Evolutionary conservation across 73 alveolate species (phyloP).

Genomic region (Paramecium pentaurelia): DNA sequence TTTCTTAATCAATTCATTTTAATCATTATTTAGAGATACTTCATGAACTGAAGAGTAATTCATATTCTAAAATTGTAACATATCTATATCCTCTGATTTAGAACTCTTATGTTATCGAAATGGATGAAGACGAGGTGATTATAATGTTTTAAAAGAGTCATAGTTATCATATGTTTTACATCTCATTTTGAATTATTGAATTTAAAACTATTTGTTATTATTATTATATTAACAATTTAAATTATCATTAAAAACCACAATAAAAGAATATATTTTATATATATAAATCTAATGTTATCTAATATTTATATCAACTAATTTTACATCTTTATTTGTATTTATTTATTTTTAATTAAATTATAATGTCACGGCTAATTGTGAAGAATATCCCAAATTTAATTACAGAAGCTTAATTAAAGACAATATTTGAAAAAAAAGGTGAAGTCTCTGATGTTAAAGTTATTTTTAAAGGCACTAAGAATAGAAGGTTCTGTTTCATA

Average conservation of each 20-base stretch:
- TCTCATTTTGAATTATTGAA: conserved; percentile 15
- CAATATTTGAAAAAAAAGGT: background rate
- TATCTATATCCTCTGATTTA: conserved; percentile 25
- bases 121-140: background rate
- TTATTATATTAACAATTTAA: background rate
- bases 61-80: background rate
- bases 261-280: background rate
- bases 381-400: background rate
- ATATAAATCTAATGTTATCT: background rate
- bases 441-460: background rate
- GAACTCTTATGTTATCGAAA: conserved; percentile 26
- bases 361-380: conserved; percentile 16
- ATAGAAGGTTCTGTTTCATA: conserved; percentile 51
- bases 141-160: conserved; percentile 13
- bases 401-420: background rate
- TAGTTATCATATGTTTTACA: background rate
- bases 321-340: background rate
- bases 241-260: background rate
- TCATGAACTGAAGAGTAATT: conserved; percentile 43
- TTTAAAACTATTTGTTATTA: background rate
- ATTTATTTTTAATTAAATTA: background rate
- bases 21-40: background rate
- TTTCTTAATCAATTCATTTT: conserved; percentile 7
- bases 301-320: background rate
- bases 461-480: background rate